Evolutionary conservation across 1,284 basidiomycete species (phyloP).

Genomic region (Malassezia caprae): DNA sequence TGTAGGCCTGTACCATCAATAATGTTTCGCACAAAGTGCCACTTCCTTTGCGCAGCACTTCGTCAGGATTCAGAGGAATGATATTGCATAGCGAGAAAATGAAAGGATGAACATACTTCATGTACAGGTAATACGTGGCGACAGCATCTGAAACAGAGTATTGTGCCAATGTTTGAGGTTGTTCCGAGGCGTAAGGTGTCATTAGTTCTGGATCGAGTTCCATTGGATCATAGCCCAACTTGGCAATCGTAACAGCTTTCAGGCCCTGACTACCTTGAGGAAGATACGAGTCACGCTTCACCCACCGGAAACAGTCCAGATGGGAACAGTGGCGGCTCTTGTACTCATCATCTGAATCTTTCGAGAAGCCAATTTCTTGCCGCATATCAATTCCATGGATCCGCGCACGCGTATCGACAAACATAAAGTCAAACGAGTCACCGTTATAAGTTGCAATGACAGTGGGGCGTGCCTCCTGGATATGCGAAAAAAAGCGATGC

Average conservation of each 20-base stretch:
- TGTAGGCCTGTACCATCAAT: constrained; percentile 95
- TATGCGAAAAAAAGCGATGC: constrained; percentile 84
- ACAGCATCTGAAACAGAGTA: constrained; percentile 99
- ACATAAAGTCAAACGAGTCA: constrained; percentile 98
- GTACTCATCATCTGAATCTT: constrained; percentile 87
- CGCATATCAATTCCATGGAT: constrained; percentile 93
- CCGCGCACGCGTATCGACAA: constrained; percentile 77
- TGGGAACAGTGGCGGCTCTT: constrained; percentile 88
- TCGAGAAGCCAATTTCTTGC: constrained; percentile 81
- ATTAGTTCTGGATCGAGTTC: constrained; percentile 97
- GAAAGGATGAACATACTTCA: constrained; percentile 99
- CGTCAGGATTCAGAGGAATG: constrained; percentile 92
- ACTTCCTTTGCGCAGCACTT: constrained; percentile 87
- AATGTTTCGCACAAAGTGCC: constrained; percentile 96
- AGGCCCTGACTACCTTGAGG: constrained; percentile 97
- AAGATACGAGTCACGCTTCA: constrained; percentile 97
- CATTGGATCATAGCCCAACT: constrained; percentile 92
- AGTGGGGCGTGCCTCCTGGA: constrained; percentile 82
- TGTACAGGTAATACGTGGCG: constrained; percentile 97
- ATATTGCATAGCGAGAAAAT: constrained; percentile 99
- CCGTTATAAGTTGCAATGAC: constrained; percentile 99
- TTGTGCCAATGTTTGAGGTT: constrained; percentile 85
- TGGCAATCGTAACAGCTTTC: constrained; percentile 93
- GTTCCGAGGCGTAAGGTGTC: constrained; percentile 98
- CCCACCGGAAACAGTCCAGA: constrained; percentile 99